These are phyloP conservation scores for Funneliformis caledonium DNA, from an alignment of 371 early-diverging fungal genomes.

Conservation along the genomic window DNA sequence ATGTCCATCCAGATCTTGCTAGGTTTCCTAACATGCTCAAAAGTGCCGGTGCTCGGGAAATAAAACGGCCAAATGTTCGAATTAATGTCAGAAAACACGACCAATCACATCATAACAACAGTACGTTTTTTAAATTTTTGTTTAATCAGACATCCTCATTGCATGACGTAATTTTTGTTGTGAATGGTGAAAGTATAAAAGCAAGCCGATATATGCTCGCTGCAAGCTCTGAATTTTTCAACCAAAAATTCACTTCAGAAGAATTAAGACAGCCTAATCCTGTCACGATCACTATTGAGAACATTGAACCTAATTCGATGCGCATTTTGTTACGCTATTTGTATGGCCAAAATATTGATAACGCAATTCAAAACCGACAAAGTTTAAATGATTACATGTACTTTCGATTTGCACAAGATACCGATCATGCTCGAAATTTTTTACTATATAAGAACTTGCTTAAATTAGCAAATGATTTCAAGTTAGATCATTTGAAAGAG, in stretches of 20 bases:
- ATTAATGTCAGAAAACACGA: slow-evolving; percentile 12
- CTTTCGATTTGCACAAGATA: too few species aligned
- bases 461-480: not conserved
- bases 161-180: slow-evolving; percentile 19
- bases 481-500: slow-evolving; percentile 24
- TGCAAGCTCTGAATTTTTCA: slow-evolving; percentile 21
- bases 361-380: not conserved
- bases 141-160: not conserved
- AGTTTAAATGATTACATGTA: not conserved
- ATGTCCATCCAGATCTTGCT: not conserved
- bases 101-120: not conserved
- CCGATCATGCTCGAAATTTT: not conserved
- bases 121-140: not conserved
- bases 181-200: not conserved
- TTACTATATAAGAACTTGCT: not conserved
- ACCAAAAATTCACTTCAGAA: not conserved
- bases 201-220: slow-evolving; percentile 14
- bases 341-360: slow-evolving; percentile 26
- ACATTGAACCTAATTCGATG: not conserved
- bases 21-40: not conserved
- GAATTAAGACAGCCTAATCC: not conserved
- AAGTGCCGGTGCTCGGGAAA: not conserved
- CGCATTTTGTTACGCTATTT: slow-evolving; percentile 6
- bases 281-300: not conserved
- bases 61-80: not conserved